These are phyloP conservation scores for Sindora glabra DNA, from an alignment of 306 rosid genomes.

Conservation along the genomic window DNA sequence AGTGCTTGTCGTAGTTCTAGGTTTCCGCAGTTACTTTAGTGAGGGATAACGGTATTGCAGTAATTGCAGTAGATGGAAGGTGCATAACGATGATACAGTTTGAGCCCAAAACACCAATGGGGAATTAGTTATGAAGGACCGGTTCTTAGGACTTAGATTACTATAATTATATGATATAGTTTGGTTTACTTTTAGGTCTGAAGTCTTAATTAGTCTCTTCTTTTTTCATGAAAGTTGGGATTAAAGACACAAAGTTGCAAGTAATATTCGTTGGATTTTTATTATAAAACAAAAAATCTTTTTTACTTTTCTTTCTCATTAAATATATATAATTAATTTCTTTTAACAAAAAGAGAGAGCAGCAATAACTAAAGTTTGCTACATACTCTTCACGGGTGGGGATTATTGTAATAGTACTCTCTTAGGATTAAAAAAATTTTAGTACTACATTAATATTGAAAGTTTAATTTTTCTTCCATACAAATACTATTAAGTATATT, in stretches of 20 bases:
- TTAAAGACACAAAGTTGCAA: slow-evolving; percentile 12
- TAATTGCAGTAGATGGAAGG: neutral
- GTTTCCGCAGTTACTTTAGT: neutral
- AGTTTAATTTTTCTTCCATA: too few relatives aligned
- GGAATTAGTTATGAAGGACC: neutral
- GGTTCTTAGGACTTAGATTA: neutral
- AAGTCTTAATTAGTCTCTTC: neutral
- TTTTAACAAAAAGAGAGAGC: too few relatives aligned
- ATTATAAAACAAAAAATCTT: neutral
- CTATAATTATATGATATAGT: too few relatives aligned
- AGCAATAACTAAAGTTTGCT: too few relatives aligned
- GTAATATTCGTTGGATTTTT: neutral
- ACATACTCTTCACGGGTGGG: too few relatives aligned
- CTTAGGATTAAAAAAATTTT: too few relatives aligned
- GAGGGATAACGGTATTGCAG: neutral
- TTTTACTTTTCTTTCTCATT: too few relatives aligned
- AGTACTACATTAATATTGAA: too few relatives aligned
- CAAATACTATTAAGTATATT: too few relatives aligned
- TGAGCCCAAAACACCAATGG: neutral
- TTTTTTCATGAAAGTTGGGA: neutral
- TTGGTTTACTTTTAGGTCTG: too few relatives aligned
- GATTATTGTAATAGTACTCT: too few relatives aligned
- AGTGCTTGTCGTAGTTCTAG: neutral
- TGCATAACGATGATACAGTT: neutral
- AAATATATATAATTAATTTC: too few relatives aligned